Base-by-base conservation (phyloP, 2,329 filamentous ascomycete species). In the Ustulina deusta region DNA sequence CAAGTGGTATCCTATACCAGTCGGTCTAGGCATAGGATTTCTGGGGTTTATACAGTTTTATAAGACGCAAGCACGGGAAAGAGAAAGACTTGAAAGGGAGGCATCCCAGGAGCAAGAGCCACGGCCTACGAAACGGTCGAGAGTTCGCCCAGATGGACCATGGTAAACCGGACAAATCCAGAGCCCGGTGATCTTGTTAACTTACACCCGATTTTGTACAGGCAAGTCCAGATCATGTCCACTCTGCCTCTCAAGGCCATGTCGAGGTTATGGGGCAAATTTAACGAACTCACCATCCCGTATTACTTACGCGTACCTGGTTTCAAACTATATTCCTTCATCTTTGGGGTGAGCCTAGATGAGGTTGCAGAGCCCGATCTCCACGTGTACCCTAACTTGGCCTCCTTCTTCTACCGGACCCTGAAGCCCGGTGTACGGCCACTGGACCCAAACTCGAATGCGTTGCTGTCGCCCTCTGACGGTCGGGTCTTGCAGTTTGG, bases 341-440 rank as follows among this genome's bases (percentile, higher is more conserved):
- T 95, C 42, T 97, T 97, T 76, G 94, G 94, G n/a, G 94, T 97
- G 77, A 92, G 92, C 78, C 87, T 99, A 65, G 87, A 91, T 66
- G 96, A 99, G 82, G 90, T 97, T 20, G 88, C 90, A 36, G 94
- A 99, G 78, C 89, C 91, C 20, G 96, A 99, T 75, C 88, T 99
- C 22, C 94, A 93, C 78, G 88, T 87, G 55, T 99, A 96, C 79
- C 93, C 94, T 22, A 99, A 99, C 78, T 89, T 99, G 46, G 93
- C 95, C 6, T 89, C 95, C 66, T 99, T 99, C 85, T 99, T 99
- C 84, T 99, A 98, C 80, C 93, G 96, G 69, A 93, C 90, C 1
- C 85, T 99, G 68, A 98, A 97, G 79, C 93, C 95, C 6, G 95
- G 94, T 38, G 89, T 87, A 13, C 90, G 96, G 29, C 94, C 94